phyloP scores from a whole-genome alignment of 2,329 filamentous ascomycete species.

The Cercospora citrullina region DNA sequence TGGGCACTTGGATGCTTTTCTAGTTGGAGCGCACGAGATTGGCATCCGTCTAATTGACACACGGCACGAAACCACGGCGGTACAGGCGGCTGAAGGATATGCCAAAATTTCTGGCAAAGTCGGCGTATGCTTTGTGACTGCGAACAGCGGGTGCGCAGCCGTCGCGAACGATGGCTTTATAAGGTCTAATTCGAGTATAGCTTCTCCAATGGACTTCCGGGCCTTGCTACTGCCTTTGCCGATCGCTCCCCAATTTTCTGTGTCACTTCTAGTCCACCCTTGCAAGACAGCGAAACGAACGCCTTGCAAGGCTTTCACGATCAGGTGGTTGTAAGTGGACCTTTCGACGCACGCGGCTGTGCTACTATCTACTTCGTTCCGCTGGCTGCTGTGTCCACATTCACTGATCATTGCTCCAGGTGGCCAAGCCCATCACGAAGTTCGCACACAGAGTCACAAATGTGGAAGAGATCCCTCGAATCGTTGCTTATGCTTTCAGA shows the following conservation, averaged over 20 bases:
- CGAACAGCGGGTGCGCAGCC: slow-evolving; percentile 47
- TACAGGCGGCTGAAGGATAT: slow-evolving; percentile 52
- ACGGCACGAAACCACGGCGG: slow-evolving; percentile 50
- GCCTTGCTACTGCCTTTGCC: slow-evolving; percentile 49
- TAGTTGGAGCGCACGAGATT: slow-evolving; percentile 45
- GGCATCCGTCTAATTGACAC: slow-evolving; percentile 50
- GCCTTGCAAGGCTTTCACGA: slow-evolving; percentile 51
- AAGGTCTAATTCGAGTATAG: slow-evolving; percentile 31
- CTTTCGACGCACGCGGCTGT: neutral
- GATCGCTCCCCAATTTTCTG: slow-evolving; percentile 50
- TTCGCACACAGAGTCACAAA: slow-evolving; percentile 49
- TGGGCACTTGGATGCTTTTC: slow-evolving; percentile 52
- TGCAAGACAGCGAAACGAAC: slow-evolving; percentile 50
- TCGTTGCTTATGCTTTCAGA: slow-evolving; percentile 47
- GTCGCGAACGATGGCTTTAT: neutral
- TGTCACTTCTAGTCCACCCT: slow-evolving; percentile 48
- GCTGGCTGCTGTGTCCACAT: neutral
- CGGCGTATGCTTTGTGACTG: slow-evolving; percentile 51
- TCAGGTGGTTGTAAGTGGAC: slow-evolving; percentile 43
- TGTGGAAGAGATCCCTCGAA: slow-evolving; percentile 48
- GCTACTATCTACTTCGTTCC: neutral
- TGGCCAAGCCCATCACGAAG: slow-evolving; percentile 47
- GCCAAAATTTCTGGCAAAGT: slow-evolving; percentile 47
- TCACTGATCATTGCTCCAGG: neutral
- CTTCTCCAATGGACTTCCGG: slow-evolving; percentile 50